Base-by-base conservation (phyloP, 2,329 filamentous ascomycete genomes). In the Nigrospora osmanthi region DNA sequence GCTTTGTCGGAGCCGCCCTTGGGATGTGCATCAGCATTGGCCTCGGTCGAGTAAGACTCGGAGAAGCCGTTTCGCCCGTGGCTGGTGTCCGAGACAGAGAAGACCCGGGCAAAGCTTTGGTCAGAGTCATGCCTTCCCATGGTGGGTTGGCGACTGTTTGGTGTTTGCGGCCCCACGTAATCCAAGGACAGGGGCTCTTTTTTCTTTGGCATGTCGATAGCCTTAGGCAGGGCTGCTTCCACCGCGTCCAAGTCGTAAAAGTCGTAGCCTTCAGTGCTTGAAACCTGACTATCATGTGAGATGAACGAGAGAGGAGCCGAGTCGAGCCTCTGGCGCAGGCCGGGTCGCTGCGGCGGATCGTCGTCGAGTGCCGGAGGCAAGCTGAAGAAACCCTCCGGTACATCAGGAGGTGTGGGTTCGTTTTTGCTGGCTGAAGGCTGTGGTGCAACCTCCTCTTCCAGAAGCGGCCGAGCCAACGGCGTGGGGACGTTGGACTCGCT, bases 401-500 rank as follows among this genome's bases (percentile, higher is more conserved):
- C 10, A 7, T 28, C 23, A 10, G 23, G 23, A 28, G 23, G 23
- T 28, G 23, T 28, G 6, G 23, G 23, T 28, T 28, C 23, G 5
- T 28, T 28, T 7, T 28, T 6, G 9, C 23, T 28, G 23, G 65
- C 56, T 2, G 53, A 52, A 30, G 56, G 55, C 28, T 58, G 55
- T 0, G 58, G 49, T 2, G 48, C 51, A 4, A 60, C 53, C 4
- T 60, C 60, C 6, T 69, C 64, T 15, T 68, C 64, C 1, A 7
- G 23, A 10, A 72, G 67, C 4, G 80, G 76, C 13, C 75, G 67
- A 2, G 73, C 79, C 6, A 81, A 58, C 0, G 80, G 80, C 0
- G 80, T 84, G 2, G 78, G 66, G 23, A 79, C 69, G 48, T 81
- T 81, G 1, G 80, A 83, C 7, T 78, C 81, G 56, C 76, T 83